Percentiles rank a stretch among this genome's conserved stretches.
Conservation (phyloP, 371 early-diverging fungal species). For the Zancudomyces culisetae region DNA sequence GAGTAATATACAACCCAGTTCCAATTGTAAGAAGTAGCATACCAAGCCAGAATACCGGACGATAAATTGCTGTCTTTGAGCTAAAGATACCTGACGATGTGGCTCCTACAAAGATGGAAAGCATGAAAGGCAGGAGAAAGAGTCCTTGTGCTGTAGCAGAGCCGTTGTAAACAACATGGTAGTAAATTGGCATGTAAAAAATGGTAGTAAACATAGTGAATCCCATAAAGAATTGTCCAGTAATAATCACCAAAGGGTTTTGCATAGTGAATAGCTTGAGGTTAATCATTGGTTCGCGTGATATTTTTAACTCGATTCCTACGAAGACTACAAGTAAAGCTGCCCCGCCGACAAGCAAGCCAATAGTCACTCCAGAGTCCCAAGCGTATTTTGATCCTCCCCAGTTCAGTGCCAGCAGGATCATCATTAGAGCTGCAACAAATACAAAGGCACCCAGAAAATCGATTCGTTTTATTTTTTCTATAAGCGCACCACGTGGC, state of each 20-base stretch:
- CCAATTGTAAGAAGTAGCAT: constrained; percentile 27
- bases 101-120: constrained; percentile 22
- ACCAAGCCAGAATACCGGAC: constrained; percentile 29
- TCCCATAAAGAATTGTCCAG: constrained; percentile 17
- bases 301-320: constrained; percentile 32
- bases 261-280: constrained; percentile 24
- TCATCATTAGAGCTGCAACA: constrained; percentile 28
- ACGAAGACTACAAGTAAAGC: constrained; percentile 28
- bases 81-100: constrained; percentile 26
- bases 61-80: constrained; percentile 26
- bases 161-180: constrained; percentile 35
- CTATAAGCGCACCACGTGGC: constrained; percentile 20
- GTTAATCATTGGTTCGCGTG: constrained; percentile 40
- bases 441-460: constrained; percentile 34
- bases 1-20: constrained; percentile 13
- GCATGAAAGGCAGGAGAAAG: constrained; percentile 32
- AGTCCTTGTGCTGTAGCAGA: constrained; percentile 34
- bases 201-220: constrained; percentile 22
- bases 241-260: constrained; percentile 16
- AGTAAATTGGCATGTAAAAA: constrained; percentile 39
- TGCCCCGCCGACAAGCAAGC: constrained; percentile 29
- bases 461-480: constrained; percentile 39
- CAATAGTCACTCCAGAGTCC: constrained; percentile 35
- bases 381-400: constrained; percentile 39
- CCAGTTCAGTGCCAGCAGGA: constrained; percentile 40